Evolutionary conservation across 2,329 filamentous ascomycete genomes (phyloP).

Genomic region (Apiospora koreana): DNA sequence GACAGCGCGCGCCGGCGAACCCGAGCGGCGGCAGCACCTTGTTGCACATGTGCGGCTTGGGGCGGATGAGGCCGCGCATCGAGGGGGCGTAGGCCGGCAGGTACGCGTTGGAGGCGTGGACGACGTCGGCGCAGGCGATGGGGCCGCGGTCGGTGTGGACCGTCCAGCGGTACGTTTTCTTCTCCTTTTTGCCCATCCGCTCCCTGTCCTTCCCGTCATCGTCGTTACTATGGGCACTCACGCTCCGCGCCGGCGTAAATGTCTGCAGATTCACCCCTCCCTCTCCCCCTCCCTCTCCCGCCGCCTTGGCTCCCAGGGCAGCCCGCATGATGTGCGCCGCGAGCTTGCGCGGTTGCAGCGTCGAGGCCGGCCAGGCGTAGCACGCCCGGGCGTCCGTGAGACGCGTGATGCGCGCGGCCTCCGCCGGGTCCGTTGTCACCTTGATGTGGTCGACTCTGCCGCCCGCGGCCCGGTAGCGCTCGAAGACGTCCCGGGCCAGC

Average conservation of each 20-base stretch:
- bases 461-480: conserved; percentile 16
- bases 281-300: neutral
- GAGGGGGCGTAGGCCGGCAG: conserved; percentile 20
- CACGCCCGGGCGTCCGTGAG: conserved; percentile 18
- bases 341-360: conserved; percentile 21
- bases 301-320: conserved; percentile 11
- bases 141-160: conserved; percentile 17
- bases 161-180: conserved; percentile 10
- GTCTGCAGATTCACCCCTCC: conserved; percentile 19
- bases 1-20: conserved; percentile 13
- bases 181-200: too few relatives aligned
- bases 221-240: neutral
- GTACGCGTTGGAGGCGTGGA: conserved; percentile 21
- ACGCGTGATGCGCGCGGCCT: conserved; percentile 16
- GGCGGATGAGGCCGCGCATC: conserved; percentile 18
- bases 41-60: conserved; percentile 24
- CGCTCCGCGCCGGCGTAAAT: conserved; percentile 13
- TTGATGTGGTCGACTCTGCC: conserved; percentile 20
- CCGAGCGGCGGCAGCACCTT: conserved; percentile 15
- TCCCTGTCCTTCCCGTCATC: neutral
- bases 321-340: conserved; percentile 17
- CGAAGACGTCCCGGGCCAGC: conserved; percentile 8
- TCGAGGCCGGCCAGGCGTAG: conserved; percentile 21
- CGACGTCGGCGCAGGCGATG: conserved; percentile 16
- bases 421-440: conserved; percentile 19